Evolutionary conservation across 78 protist genomes (phyloP).

Genomic region (Trichosphaerium sp.): DNA sequence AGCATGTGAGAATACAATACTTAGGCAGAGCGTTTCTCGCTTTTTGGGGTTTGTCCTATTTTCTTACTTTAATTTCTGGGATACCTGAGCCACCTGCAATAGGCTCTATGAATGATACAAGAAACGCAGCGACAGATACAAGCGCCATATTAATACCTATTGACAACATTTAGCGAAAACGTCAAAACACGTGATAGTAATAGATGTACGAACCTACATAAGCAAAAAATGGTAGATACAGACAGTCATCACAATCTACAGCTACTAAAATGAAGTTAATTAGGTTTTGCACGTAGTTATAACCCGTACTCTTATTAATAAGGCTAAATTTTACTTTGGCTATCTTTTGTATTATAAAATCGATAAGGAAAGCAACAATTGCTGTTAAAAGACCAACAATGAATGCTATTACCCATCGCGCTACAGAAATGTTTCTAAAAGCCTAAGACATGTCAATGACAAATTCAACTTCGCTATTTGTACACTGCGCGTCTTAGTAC

Average conservation of each 20-base stretch:
- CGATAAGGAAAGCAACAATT: conserved; percentile 24
- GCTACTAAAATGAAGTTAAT: not conserved
- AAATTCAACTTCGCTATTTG: too few species aligned
- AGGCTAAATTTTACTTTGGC: conserved; percentile 15
- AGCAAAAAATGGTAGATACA: conserved; percentile 18
- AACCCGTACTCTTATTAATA: conserved; percentile 20
- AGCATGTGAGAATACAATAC: too few species aligned
- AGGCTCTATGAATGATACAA: conserved; percentile 40
- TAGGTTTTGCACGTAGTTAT: not conserved
- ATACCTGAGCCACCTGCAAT: conserved; percentile 64
- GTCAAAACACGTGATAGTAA: too few species aligned
- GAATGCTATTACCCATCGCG: too few species aligned
- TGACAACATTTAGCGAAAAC: too few species aligned
- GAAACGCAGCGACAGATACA: conserved; percentile 9
- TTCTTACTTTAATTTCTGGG: conserved; percentile 80
- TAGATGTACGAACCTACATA: conserved; percentile 33
- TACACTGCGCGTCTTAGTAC: too few species aligned
- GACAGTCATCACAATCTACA: not conserved
- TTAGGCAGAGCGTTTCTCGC: too few species aligned
- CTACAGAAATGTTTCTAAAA: too few species aligned
- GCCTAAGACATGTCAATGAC: too few species aligned
- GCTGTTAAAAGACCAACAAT: too few species aligned
- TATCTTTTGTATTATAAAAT: conserved; percentile 17
- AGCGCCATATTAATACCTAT: conserved; percentile 20
- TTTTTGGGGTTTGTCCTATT: too few species aligned